Evolutionary conservation across 2,329 filamentous ascomycete genomes (phyloP).

Genomic region (Clonostachys sp.): DNA sequence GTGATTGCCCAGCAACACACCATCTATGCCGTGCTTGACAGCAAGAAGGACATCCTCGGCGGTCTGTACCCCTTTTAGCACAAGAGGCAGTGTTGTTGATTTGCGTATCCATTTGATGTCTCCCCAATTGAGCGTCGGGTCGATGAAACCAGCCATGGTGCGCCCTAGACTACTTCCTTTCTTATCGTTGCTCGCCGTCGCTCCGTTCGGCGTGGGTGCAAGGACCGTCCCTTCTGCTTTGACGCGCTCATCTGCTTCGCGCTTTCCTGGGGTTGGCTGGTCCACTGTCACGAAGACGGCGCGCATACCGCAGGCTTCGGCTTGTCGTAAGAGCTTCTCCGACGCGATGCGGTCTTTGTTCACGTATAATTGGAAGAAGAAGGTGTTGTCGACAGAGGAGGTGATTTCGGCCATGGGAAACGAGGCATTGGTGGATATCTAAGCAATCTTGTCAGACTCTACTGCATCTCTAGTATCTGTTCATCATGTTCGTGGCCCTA

Average conservation of each 20-base stretch:
- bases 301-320: constrained; percentile 38
- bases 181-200: constrained; percentile 41
- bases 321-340: constrained; percentile 39
- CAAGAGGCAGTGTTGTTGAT: constrained; percentile 33
- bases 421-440: constrained; percentile 55
- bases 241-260: constrained; percentile 40
- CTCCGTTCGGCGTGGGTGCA: constrained; percentile 43
- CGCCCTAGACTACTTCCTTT: constrained; percentile 51
- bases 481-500: neutral
- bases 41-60: constrained; percentile 28
- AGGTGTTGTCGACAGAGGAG: constrained; percentile 6
- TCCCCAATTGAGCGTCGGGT: constrained; percentile 54
- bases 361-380: constrained; percentile 61
- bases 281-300: constrained; percentile 57
- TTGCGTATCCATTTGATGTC: constrained; percentile 59
- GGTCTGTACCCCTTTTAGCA: constrained; percentile 19
- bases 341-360: constrained; percentile 49
- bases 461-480: constrained; percentile 36
- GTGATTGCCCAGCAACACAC: constrained; percentile 67
- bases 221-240: constrained; percentile 37
- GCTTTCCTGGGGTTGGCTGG: constrained; percentile 50
- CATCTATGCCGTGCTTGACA: constrained; percentile 56
- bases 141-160: constrained; percentile 52
- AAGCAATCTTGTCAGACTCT: constrained; percentile 32
- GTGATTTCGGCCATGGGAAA: constrained; percentile 50